Percentiles rank a stretch among this genome's conserved stretches.
Evolutionary conservation across 805 yeast genomes (phyloP).

Genomic region (Saccharomycopsis schoenii): DNA sequence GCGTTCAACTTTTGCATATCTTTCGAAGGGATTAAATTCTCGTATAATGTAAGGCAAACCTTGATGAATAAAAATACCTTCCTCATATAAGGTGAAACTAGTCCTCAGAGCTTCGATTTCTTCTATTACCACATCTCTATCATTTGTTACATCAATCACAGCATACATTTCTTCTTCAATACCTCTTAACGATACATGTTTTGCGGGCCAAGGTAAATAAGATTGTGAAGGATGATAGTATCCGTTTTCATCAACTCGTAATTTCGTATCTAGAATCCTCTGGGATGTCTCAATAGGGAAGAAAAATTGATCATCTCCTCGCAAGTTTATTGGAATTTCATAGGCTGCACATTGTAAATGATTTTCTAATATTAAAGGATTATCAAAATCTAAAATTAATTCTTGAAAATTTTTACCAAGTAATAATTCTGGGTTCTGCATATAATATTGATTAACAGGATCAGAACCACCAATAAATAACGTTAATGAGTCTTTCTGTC

Average conservation of each 20-base stretch:
- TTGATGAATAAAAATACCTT: conserved; percentile 90
- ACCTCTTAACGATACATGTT: conserved; percentile 69
- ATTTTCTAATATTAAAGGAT: conserved; percentile 55
- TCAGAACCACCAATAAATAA: conserved; percentile 72
- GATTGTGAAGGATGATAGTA: conserved; percentile 42
- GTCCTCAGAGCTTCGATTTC: conserved; percentile 84
- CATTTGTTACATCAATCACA: conserved; percentile 80
- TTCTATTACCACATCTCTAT: conserved; percentile 70
- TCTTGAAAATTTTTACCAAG: conserved; percentile 47
- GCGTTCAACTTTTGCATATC: conserved; percentile 73
- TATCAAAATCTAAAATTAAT: conserved; percentile 49
- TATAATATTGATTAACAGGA: conserved; percentile 81
- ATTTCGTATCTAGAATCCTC: conserved; percentile 30
- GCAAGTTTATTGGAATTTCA: conserved; percentile 57
- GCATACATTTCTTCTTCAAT: conserved; percentile 76
- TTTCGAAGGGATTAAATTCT: conserved; percentile 72
- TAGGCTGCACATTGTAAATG: conserved; percentile 94
- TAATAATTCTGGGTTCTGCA: conserved; percentile 46
- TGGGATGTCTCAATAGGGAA: conserved; percentile 19
- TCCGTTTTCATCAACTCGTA: conserved; percentile 33
- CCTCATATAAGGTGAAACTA: conserved; percentile 81
- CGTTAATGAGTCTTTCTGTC: conserved; percentile 76
- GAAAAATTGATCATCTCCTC: conserved; percentile 46
- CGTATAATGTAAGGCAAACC: conserved; percentile 82
- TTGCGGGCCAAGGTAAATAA: conserved; percentile 76